Percentiles rank a stretch among this genome's conserved stretches.
Conservation (phyloP, 2,329 filamentous ascomycete species). For the Neopestalotiopsis clavispora region DNA sequence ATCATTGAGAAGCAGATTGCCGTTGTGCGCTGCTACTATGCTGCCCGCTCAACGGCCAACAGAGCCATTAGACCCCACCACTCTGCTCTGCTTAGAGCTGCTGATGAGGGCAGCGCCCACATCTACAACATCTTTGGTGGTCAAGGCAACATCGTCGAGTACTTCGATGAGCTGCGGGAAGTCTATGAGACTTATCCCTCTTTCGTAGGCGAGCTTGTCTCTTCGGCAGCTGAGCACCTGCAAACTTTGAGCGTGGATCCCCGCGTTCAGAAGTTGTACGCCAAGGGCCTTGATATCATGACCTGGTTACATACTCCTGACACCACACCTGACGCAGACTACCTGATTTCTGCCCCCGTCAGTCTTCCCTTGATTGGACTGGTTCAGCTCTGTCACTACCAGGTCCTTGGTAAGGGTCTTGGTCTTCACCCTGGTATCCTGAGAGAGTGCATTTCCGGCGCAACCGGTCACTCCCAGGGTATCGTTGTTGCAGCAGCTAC, state of each 20-base stretch:
- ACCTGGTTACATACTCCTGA: conserved; percentile 90
- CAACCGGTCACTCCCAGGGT: conserved; percentile 96
- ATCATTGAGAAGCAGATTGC: conserved; percentile 92
- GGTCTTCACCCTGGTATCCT: conserved; percentile 89
- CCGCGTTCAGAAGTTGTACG: conserved; percentile 90
- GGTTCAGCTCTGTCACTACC: conserved; percentile 94
- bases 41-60: conserved; percentile 81
- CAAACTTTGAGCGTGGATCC: conserved; percentile 83
- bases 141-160: conserved; percentile 99
- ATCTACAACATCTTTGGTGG: conserved; percentile 96
- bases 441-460: conserved; percentile 81
- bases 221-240: conserved; percentile 82
- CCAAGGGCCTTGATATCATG: conserved; percentile 95
- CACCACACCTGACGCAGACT: conserved; percentile 90
- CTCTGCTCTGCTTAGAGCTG: conserved; percentile 89
- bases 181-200: conserved; percentile 90
- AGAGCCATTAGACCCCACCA: conserved; percentile 90
- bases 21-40: conserved; percentile 90
- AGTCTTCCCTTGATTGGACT: conserved; percentile 96
- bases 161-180: conserved; percentile 95
- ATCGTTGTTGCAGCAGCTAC: conserved; percentile 92
- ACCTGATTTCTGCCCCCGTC: conserved; percentile 91
- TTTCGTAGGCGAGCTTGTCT: conserved; percentile 86
- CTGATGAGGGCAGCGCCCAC: conserved; percentile 79
- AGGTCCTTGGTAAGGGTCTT: conserved; percentile 89